Evolutionary conservation across 2,329 filamentous ascomycete genomes (phyloP).

Genomic region (Amauroascus verrucosus): DNA sequence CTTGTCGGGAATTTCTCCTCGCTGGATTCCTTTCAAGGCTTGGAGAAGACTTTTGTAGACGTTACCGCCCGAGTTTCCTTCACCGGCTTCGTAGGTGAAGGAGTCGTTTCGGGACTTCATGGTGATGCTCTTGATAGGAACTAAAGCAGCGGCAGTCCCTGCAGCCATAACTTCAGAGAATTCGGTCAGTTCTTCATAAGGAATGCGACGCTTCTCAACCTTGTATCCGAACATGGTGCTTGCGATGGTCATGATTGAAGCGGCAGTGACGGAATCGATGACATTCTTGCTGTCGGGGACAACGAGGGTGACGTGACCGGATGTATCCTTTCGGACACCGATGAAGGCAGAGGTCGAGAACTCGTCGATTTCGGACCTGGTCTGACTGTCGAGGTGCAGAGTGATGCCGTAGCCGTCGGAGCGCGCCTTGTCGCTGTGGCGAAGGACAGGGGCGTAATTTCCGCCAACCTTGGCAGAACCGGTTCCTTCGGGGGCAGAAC

Average conservation of each 20-base stretch:
- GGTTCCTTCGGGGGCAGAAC: slow-evolving; percentile 80
- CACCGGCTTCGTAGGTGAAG: slow-evolving; percentile 43
- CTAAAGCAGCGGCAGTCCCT: slow-evolving; percentile 80
- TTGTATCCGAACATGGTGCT: slow-evolving; percentile 65
- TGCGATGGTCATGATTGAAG: slow-evolving; percentile 67
- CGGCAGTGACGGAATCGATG: slow-evolving; percentile 76
- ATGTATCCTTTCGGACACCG: slow-evolving; percentile 54
- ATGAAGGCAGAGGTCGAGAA: slow-evolving; percentile 94
- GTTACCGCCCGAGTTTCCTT: slow-evolving; percentile 46
- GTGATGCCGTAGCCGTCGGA: slow-evolving; percentile 84
- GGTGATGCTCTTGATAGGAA: slow-evolving; percentile 85
- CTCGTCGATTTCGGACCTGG: slow-evolving; percentile 79
- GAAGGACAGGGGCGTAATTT: slow-evolving; percentile 87
- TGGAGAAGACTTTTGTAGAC: slow-evolving; percentile 61
- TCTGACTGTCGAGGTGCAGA: slow-evolving; percentile 78
- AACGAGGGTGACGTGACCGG: slow-evolving; percentile 56
- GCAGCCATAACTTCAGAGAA: slow-evolving; percentile 82
- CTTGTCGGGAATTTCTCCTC: slow-evolving; percentile 63
- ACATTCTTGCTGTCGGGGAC: slow-evolving; percentile 82
- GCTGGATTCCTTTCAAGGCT: slow-evolving; percentile 75
- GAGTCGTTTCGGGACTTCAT: slow-evolving; percentile 50
- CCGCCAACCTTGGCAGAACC: slow-evolving; percentile 90
- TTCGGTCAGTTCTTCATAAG: slow-evolving; percentile 50
- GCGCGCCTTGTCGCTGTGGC: slow-evolving; percentile 73
- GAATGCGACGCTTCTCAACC: slow-evolving; percentile 60